These are phyloP conservation scores for Geotrichum reessii DNA, from an alignment of 1,139 yeast genomes.

Conservation along the genomic window DNA sequence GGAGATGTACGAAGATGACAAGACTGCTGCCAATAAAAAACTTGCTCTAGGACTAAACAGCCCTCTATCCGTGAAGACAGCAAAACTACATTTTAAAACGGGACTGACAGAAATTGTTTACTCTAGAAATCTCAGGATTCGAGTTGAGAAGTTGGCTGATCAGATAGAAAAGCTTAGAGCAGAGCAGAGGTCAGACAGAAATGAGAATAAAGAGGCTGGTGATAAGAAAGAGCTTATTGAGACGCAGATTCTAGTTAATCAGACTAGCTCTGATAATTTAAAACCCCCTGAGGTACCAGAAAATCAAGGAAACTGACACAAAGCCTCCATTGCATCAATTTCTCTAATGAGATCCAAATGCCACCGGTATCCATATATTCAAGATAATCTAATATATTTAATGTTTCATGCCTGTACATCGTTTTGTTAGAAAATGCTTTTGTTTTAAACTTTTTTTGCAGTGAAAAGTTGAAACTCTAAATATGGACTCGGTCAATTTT, in stretches of 20 bases:
- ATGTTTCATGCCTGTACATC: neutral
- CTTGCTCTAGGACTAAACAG: conserved; percentile 7
- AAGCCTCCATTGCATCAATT: neutral
- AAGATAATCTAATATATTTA: neutral
- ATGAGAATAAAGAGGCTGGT: neutral
- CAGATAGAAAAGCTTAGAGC: conserved; percentile 1
- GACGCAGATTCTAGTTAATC: neutral
- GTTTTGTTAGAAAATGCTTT: neutral
- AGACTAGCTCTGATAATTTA: neutral
- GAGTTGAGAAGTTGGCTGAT: conserved; percentile 1
- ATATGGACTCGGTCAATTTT: no score
- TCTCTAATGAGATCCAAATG: no score
- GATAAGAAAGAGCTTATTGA: neutral
- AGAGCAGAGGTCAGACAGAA: neutral
- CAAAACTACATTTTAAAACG: conserved; percentile 8
- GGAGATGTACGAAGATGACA: neutral
- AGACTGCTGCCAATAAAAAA: neutral
- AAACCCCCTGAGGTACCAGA: neutral
- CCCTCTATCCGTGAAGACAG: conserved; percentile 9
- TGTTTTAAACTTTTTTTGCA: no score
- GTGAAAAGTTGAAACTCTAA: no score
- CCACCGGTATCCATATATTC: no score
- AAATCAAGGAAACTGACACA: neutral
- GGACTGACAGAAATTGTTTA: conserved; percentile 4
- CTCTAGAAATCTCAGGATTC: conserved; percentile 1